A percentile compares a stretch with the other conserved stretches of the same genome.
These are phyloP conservation scores for Zizania palustris DNA, from an alignment of 202 grass and related monocot genomes.

Conservation along the genomic window DNA sequence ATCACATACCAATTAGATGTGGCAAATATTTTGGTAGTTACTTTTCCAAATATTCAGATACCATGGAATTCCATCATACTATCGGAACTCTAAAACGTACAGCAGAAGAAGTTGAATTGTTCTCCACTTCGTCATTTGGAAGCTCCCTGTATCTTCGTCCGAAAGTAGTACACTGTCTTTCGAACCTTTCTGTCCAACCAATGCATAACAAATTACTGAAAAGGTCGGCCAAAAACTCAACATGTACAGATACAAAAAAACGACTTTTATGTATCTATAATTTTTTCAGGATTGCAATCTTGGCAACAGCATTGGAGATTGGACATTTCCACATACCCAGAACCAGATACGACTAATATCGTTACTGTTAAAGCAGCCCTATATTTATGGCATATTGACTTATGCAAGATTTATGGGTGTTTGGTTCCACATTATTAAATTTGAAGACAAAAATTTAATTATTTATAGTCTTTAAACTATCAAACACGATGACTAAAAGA, in stretches of 20 bases:
- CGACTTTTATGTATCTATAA: conserved; percentile 20
- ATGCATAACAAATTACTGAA: conserved; percentile 32
- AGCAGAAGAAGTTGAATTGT: conserved; percentile 20
- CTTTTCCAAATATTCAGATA: neutral
- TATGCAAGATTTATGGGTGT: conserved; percentile 12
- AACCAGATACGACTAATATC: neutral
- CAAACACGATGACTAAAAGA: no score
- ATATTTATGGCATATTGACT: conserved; percentile 33
- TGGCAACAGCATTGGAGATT: neutral
- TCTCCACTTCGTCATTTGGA: conserved; percentile 4
- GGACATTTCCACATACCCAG: conserved; percentile 1
- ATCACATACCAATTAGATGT: neutral
- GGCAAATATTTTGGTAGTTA: neutral
- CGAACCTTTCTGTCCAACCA: conserved; percentile 44
- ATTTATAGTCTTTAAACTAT: no score
- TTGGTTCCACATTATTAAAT: no score
- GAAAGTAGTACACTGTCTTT: neutral
- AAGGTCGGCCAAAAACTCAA: conserved; percentile 8
- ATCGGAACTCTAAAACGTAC: neutral
- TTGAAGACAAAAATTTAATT: no score
- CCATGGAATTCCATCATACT: conserved; percentile 24
- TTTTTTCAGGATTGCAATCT: conserved; percentile 27
- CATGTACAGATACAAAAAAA: neutral
- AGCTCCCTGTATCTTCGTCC: neutral
- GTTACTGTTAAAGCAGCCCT: conserved; percentile 14